A percentile compares a stretch with the other conserved stretches of the same genome.
phyloP scores from a whole-genome alignment of 768 basidiomycete species.

The Xerocomus brunneocitrinus region DNA sequence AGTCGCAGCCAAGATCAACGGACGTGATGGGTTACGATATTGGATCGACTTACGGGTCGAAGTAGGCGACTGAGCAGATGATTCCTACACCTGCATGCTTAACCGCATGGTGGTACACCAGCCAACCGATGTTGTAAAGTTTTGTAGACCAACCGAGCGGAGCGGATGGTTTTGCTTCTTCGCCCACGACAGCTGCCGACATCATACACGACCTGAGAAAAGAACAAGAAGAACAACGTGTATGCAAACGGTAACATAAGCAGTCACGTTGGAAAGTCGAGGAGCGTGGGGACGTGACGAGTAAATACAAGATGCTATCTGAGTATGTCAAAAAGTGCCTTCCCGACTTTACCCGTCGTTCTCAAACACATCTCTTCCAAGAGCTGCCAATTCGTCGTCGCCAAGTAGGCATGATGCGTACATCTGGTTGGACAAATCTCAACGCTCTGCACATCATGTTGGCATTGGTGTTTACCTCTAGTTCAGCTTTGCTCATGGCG shows the following conservation, averaged over 20 bases:
- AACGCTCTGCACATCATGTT: background rate
- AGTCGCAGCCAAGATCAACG: background rate
- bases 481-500: conserved; percentile 11
- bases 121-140: conserved; percentile 22
- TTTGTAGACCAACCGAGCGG: conserved; percentile 17
- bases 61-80: conserved; percentile 84
- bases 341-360: background rate
- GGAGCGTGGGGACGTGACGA: background rate
- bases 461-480: conserved; percentile 18
- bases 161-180: conserved; percentile 1
- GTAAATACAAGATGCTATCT: background rate
- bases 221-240: background rate
- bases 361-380: conserved; percentile 27
- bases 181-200: conserved; percentile 5
- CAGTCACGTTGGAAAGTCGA: background rate
- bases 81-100: conserved; percentile 80
- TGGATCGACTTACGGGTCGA: conserved; percentile 62
- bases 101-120: conserved; percentile 46
- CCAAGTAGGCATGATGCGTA: conserved; percentile 38
- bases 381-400: conserved; percentile 30
- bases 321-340: background rate
- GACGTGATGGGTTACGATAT: background rate
- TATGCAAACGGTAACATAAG: conserved; percentile 3
- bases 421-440: conserved; percentile 17
- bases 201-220: conserved; percentile 6